These are phyloP conservation scores for Zoysia matrella DNA, from an alignment of 202 grass and related monocot genomes.

Conservation along the genomic window DNA sequence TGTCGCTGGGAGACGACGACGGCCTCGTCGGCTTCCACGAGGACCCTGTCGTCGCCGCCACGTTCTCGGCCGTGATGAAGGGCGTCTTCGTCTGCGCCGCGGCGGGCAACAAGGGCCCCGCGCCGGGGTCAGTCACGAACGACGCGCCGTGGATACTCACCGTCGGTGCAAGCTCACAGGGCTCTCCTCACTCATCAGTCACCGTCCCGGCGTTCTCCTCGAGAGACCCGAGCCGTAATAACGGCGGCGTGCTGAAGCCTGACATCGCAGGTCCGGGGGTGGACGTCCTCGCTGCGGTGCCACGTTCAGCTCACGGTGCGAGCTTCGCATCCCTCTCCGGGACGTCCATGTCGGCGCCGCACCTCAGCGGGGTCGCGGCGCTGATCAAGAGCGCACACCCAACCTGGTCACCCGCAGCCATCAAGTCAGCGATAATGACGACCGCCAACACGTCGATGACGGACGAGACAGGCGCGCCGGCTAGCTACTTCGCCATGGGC, in stretches of 20 bases:
- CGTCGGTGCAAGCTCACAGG: slow-evolving; percentile 55
- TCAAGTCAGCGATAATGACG: slow-evolving; percentile 81
- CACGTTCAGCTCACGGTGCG: slow-evolving; percentile 16
- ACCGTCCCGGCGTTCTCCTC: slow-evolving; percentile 61
- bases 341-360: slow-evolving; percentile 75
- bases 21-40: slow-evolving; percentile 17
- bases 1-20: slow-evolving; percentile 49
- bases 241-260: slow-evolving; percentile 51
- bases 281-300: slow-evolving; percentile 46
- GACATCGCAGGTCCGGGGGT: slow-evolving; percentile 63
- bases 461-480: slow-evolving; percentile 27
- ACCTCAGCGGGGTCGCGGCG: slow-evolving; percentile 60
- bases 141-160: slow-evolving; percentile 82
- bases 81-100: slow-evolving; percentile 56
- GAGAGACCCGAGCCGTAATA: slow-evolving; percentile 45
- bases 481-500: slow-evolving; percentile 50
- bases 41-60: slow-evolving; percentile 45
- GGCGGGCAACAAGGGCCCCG: slow-evolving; percentile 52
- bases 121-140: slow-evolving; percentile 41
- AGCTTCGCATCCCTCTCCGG: slow-evolving; percentile 50
- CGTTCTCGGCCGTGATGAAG: slow-evolving; percentile 40
- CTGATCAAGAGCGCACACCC: slow-evolving; percentile 60
- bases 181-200: not conserved
- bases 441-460: slow-evolving; percentile 46
- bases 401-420: slow-evolving; percentile 63